Evolutionary conservation across 75 land plant species (phyloP), one percentile per base, ranked within the genome.

Genomic region (Pinus tabuliformis): DNA sequence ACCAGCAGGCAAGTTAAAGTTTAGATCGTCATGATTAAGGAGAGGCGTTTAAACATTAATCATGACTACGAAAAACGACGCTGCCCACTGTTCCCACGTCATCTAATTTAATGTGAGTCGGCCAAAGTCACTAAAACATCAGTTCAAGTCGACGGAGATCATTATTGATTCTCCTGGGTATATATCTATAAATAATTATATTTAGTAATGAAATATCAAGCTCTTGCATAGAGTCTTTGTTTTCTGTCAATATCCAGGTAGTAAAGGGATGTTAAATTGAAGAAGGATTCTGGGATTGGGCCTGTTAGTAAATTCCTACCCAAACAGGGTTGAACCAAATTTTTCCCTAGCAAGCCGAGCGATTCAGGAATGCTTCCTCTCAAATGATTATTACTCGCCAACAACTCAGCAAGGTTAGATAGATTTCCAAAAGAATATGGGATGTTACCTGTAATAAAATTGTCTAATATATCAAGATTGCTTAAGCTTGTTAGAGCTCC

Each of bases 231-330:
- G 26, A 26, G 26, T 26, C 26, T 26, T 26, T 0, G 26, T 26
- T 26, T 26, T 26, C 26, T 26, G 26, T n/a, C n/a, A n/a, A 89
- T 80, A 73, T 86, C 86, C 8, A 89, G 74, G 11, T 79, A 78
- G 49, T 73, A 78, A 6, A 79, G 62, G 2, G 80, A 22, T 18
- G 30, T 70, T 75, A 81, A 76, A 0, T 73, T 78, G 2, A 74
- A 81, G 30, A 87, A 78, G 45, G 78, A 79, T 1, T 57, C 75
- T 0, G 89, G 89, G 71, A 84, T 81, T 42, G 33, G 4, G 15
- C 89, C 86, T 14, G 72, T 39, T 13, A 87, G 70, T 1, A 59
- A 13, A 45, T 87, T 87, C 63, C 73, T 57, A 56, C 80, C 83
- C 30, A 87, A 70, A 52, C 74, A 75, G 45, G 82, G 77, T 21